These are phyloP conservation scores for Solanum hybrid DNA, from an alignment of 305 asterid species.

Conservation along the genomic window DNA sequence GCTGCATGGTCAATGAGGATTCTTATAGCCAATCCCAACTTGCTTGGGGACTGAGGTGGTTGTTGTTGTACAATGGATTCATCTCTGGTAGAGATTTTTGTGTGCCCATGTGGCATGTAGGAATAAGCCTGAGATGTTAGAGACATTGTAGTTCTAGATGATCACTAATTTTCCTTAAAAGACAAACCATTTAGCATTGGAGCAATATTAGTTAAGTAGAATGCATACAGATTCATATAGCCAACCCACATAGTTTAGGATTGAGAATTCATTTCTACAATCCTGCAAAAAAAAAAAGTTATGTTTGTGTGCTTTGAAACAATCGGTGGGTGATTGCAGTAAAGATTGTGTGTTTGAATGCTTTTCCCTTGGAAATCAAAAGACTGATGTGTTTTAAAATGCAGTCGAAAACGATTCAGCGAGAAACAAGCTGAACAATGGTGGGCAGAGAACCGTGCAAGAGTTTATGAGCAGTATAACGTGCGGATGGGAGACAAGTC, in stretches of 20 bases:
- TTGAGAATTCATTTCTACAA: neutral
- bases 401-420: slow-evolving; percentile 52
- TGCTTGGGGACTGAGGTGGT: neutral
- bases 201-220: neutral
- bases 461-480: slow-evolving; percentile 45
- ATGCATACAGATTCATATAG: neutral
- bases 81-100: neutral
- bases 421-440: slow-evolving; percentile 56
- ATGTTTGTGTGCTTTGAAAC: neutral
- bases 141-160: neutral
- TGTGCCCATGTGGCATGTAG: neutral
- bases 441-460: slow-evolving; percentile 54
- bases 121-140: neutral
- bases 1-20: neutral
- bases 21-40: neutral
- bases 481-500: slow-evolving; percentile 40
- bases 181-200: neutral
- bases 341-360: slow-evolving; percentile 5
- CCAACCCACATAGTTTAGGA: neutral
- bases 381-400: neutral
- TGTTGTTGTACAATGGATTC: neutral
- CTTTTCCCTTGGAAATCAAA: neutral
- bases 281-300: neutral
- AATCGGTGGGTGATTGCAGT: neutral
- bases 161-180: neutral